phyloP scores from a whole-genome alignment of 345 rosid genomes.

The Litchi chinensis region DNA sequence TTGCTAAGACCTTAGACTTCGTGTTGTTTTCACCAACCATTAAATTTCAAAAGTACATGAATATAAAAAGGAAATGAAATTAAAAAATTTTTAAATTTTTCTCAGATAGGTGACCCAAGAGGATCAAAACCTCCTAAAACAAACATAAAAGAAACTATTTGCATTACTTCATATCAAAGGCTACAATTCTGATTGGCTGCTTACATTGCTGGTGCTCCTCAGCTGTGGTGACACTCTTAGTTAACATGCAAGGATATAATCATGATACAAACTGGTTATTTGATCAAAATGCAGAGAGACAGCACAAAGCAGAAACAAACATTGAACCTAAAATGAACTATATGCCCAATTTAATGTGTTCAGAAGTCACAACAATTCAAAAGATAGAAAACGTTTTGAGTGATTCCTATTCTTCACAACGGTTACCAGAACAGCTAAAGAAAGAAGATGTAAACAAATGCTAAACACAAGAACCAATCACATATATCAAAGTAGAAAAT shows the following conservation, averaged over 20 bases:
- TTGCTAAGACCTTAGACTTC: background rate
- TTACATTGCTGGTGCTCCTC: background rate
- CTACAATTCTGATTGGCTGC: background rate
- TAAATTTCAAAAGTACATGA: background rate
- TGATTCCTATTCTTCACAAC: background rate
- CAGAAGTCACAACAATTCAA: background rate
- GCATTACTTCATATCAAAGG: background rate
- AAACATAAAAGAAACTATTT: background rate
- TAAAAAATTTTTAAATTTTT: background rate
- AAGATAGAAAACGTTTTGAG: background rate
- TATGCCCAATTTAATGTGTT: background rate
- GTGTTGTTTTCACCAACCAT: background rate
- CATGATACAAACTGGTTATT: background rate
- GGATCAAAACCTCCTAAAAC: background rate
- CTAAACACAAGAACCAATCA: background rate
- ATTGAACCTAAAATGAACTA: background rate
- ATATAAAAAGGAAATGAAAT: background rate
- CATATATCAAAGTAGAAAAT: background rate
- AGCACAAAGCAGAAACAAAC: background rate
- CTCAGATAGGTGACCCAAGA: background rate
- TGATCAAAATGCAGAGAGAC: background rate
- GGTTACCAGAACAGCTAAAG: too few relatives aligned
- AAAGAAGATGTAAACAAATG: background rate
- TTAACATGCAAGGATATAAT: background rate
- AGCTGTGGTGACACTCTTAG: background rate